These are phyloP conservation scores for Oryza meyeriana DNA, from an alignment of 176 grass and related monocot species.

Conservation along the genomic window DNA sequence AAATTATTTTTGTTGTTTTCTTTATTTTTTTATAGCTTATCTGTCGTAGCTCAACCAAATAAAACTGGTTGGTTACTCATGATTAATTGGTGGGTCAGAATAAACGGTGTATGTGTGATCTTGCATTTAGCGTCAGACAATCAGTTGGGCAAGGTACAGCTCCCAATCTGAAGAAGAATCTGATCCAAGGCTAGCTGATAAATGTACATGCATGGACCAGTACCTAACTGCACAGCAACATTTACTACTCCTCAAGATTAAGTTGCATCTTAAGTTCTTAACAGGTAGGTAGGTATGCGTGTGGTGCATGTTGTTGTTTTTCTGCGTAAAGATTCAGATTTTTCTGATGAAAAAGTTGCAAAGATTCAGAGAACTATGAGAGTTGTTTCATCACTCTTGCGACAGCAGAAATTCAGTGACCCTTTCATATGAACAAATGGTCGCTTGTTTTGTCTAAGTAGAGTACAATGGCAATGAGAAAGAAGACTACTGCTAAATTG, in stretches of 20 bases:
- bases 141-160: conserved; percentile 12
- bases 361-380: background rate
- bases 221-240: conserved; percentile 13
- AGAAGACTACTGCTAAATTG: conserved; percentile 18
- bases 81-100: conserved; percentile 16
- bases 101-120: conserved; percentile 1
- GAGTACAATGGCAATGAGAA: conserved; percentile 39
- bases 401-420: background rate
- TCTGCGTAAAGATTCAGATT: background rate
- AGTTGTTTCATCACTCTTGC: background rate
- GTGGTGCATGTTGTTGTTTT: background rate
- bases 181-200: conserved; percentile 1
- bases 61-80: too few species aligned
- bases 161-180: conserved; percentile 25
- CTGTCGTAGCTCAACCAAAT: too few species aligned
- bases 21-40: too few species aligned
- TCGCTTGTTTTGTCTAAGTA: background rate
- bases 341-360: background rate
- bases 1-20: too few species aligned
- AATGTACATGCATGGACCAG: conserved; percentile 35
- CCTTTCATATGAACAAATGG: conserved; percentile 44
- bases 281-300: background rate
- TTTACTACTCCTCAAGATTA: conserved; percentile 23
- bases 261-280: background rate
- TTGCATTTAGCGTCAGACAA: conserved; percentile 10